Percentiles rank a stretch among this genome's conserved stretches.
phyloP scores from a whole-genome alignment of 2,329 filamentous ascomycete genomes.

The Verticillium zaregamsianum region DNA sequence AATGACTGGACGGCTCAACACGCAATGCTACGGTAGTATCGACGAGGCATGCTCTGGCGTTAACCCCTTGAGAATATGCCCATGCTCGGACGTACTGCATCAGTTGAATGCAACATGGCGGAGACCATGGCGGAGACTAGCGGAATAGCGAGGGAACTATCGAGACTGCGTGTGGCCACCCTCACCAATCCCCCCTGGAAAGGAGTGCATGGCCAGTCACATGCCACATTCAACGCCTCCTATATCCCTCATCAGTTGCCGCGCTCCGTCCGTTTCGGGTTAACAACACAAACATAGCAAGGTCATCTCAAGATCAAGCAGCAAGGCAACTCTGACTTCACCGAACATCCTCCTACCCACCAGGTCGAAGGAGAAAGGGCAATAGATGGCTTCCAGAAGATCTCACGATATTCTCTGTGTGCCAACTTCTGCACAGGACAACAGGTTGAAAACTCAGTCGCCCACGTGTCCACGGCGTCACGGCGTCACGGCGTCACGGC shows the following conservation, averaged over 20 bases:
- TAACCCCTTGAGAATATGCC: not conserved
- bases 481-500: not conserved
- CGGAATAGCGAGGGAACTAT: not conserved
- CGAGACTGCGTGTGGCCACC: not conserved
- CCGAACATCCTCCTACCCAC: too few relatives aligned
- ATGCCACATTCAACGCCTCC: not conserved
- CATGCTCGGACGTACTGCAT: not conserved
- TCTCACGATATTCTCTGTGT: too few relatives aligned
- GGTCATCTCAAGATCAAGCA: too few relatives aligned
- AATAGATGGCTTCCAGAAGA: too few relatives aligned
- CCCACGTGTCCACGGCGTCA: not conserved
- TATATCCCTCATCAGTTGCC: not conserved
- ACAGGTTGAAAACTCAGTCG: not conserved
- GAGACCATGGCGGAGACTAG: not conserved
- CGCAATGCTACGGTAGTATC: too few relatives aligned
- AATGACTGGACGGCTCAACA: too few relatives aligned
- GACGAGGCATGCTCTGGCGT: not conserved
- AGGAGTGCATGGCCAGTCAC: not conserved
- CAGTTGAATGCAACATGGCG: not conserved
- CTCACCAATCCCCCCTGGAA: not conserved
- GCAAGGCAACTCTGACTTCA: too few relatives aligned
- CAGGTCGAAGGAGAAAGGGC: too few relatives aligned
- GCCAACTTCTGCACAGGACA: not conserved
- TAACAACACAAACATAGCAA: too few relatives aligned
- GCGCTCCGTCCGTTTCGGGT: not conserved